A percentile compares a stretch with the other conserved stretches of the same genome.
These are phyloP conservation scores for Sicyos baderoa DNA, from an alignment of 306 rosid species.

Conservation along the genomic window DNA sequence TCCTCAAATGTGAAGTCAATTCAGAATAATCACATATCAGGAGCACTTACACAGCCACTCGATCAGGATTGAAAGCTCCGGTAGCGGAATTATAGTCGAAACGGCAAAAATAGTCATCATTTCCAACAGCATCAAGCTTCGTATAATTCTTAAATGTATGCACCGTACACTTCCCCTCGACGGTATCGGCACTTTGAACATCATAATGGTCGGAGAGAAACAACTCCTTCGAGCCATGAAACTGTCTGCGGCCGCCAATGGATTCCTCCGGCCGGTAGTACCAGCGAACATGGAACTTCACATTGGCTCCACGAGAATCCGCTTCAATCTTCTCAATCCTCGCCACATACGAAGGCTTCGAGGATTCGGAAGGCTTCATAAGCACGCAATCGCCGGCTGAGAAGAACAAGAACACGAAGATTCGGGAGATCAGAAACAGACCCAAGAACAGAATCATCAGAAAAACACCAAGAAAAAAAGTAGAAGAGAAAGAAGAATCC, in stretches of 20 bases:
- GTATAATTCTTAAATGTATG: slow-evolving; percentile 85
- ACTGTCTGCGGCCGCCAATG: slow-evolving; percentile 94
- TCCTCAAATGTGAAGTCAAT: neutral
- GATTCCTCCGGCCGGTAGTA: slow-evolving; percentile 99
- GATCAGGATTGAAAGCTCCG: slow-evolving; percentile 89
- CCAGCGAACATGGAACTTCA: slow-evolving; percentile 84
- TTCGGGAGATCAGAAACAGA: neutral
- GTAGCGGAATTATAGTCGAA: slow-evolving; percentile 89
- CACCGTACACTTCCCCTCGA: slow-evolving; percentile 90
- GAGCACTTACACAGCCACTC: slow-evolving; percentile 79
- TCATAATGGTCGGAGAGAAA: slow-evolving; percentile 92
- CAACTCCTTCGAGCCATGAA: slow-evolving; percentile 90
- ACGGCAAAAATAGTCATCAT: slow-evolving; percentile 96
- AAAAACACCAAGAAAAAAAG: neutral
- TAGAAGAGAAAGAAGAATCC: neutral
- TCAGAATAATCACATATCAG: neutral
- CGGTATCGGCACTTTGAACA: slow-evolving; percentile 79
- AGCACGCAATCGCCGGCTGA: slow-evolving; percentile 90
- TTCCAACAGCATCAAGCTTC: slow-evolving; percentile 94
- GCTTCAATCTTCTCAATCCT: slow-evolving; percentile 93
- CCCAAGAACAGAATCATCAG: neutral
- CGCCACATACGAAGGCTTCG: slow-evolving; percentile 87
- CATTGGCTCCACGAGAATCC: slow-evolving; percentile 86
- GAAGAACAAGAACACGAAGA: neutral
- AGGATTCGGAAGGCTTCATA: slow-evolving; percentile 73